Evolutionary conservation across 192 early-diverging fungal species (phyloP), one percentile per base, ranked within the genome.

Genomic region (Pilaira anomala): DNA sequence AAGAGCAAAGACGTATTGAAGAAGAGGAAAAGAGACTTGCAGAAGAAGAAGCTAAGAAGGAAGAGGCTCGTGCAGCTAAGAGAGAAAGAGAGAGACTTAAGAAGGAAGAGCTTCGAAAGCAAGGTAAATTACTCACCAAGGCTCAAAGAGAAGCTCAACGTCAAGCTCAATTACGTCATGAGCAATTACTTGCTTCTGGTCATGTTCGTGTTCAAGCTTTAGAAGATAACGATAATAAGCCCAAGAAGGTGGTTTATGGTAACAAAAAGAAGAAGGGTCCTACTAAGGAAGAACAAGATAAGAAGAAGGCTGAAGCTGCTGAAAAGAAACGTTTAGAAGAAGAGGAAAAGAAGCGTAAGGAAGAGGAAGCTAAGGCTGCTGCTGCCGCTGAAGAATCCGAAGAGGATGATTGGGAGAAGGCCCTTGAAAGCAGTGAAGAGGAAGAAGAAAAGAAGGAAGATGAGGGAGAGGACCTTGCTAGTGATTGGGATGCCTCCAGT

Each of bases 51-150:
- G 92, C 92, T 69, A 81, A 77, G 11, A 74, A 76, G 58, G 93
- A 94, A 73, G 92, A 89, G 56, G 81, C 85, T 22, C 85, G 80
- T 71, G 80, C 63, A n/a, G 72, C 77, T 60, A 92, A 92, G 73
- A 91, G 90, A 71, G 93, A 96, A 62, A 89, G 85, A 67, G 88
- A 91, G 51, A 90, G 73, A 72, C 80, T 76, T n/a, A 91, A 89
- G 73, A 85, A 84, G 25, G 93, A 94, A 63, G 90, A 96, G 74
- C 84, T 95, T 25, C 88, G 87, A 44, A 93, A 91, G 68, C 86
- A 92, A 48, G 96, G 97, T 46, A 94, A 96, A 73, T 86, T 96
- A 54, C 78, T 96, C 68, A 93, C 94, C 30, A 93, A 93, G 74
- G 85, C 90, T n/a, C 93, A 98, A 72, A 95, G 92, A 77, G 86